Base-by-base conservation (phyloP, 768 basidiomycete species). In the Lentinula guzmanii region DNA sequence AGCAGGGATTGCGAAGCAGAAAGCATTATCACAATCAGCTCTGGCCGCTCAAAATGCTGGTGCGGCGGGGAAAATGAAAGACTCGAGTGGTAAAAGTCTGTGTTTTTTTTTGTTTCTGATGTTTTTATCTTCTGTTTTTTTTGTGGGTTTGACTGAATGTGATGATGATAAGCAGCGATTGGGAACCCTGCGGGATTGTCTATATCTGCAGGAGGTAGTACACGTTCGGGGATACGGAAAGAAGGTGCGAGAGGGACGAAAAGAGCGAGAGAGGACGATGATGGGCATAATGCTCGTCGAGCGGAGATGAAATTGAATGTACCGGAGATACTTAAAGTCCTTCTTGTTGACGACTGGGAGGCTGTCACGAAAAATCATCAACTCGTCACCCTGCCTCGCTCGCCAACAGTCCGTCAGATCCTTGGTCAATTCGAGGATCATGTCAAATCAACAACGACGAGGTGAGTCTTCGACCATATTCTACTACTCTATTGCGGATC, bases 311-410 rank as follows among this genome's bases (percentile, higher is more conserved):
- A 92, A 75, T 79, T 99, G 54, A 83, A 79, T 62, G 87, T 97
- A 4, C 97, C 96, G 0, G 97, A 98, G 67, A 72, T 82, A n/a
- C 80, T 98, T 64, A 98, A 97, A 72, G 82, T 86, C 34, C 80
- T 90, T 52, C 80, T 99, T 41, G 95, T 98, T 2, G 95, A 98
- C 69, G 97, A 98, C 66, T 99, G 97, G 97, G 96, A 98, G 74
- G 85, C 88, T 4, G 87, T 98, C 42, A 98, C 97, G 58, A 98
- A 97, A 77, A 91, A 95, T 70, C 86, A 87, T 66, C 91, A 94
- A 94, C 79, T 97, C 52, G 91, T 98, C 2, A 77, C 87, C 0
- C 76, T 99, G 5, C 94, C 95, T 21, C 82, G 94, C 33, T 78
- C 72, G 18, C 95, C 94, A 0, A 90, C 79, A 50, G 94, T 98